Base-by-base conservation (phyloP, 2,329 filamentous ascomycete species). In the Magnaporthales sp. region DNA sequence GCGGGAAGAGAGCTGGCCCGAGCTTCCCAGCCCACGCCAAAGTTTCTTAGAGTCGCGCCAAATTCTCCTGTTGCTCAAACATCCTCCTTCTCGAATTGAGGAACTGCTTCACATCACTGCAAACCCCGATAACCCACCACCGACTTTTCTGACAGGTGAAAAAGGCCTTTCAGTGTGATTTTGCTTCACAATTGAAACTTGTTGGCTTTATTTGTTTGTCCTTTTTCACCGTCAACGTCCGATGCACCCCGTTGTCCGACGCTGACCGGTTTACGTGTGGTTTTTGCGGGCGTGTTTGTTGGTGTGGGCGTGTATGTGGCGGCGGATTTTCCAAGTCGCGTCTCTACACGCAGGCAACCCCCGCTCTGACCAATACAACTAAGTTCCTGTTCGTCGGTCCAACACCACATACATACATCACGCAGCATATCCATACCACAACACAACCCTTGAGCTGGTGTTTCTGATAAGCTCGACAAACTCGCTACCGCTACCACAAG, bases 31-130 rank as follows among this genome's bases (percentile, higher is more conserved):
- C 32, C 62, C 62, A 64, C 38, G 54, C 62, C 62, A 54, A 64
- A 64, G 30, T 64, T 46, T 64, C 62, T 64, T 27, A 27, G 27
- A 51, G 31, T 64, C 62, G 62, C 62, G 62, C 62, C 62, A 64
- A 64, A 64, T 64, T 64, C 32, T 24, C 19, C n/a, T 46, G 15
- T 51, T 46, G 26, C 62, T 46, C 31, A 46, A 26, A 26, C 62
- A 27, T 64, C 62, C 32, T 26, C 62, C 62, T 26, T 64, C 62
- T 27, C 54, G 22, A n/a, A 27, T 58, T 22, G 54, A 58, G n/a
- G 54, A 58, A 15, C 24, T n/a, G 54, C 54, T 58, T 58, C 22
- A 24, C n/a, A 24, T 58, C 24, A 58, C n/a, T 58, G n/a, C 19
- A 11, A 58, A 24, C 54, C 54, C 54, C 54, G 24, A 27, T 24